These are phyloP conservation scores for Solanum pimpinellifolium DNA, from an alignment of 257 asterid species.

Conservation along the genomic window DNA sequence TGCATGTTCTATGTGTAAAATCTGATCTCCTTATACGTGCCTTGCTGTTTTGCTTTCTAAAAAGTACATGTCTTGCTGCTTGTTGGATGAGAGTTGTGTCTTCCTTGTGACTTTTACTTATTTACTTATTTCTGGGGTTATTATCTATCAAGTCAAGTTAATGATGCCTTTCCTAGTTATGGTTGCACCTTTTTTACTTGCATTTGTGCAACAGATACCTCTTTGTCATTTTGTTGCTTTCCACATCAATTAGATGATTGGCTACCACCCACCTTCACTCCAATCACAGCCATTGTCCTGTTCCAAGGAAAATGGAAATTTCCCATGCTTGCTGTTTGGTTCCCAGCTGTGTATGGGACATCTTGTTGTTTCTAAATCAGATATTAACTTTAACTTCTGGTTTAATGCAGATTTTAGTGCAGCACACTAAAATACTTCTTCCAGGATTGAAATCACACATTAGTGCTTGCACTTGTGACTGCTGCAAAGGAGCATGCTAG, in stretches of 20 bases:
- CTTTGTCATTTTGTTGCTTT: neutral
- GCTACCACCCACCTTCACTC: neutral
- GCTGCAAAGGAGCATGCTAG: conserved; percentile 83
- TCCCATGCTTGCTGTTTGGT: neutral
- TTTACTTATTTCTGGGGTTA: neutral
- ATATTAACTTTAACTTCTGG: neutral
- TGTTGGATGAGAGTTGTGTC: neutral
- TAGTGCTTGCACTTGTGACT: conserved; percentile 51
- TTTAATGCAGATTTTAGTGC: conserved; percentile 58
- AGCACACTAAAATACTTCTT: conserved; percentile 68
- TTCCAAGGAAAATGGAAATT: neutral
- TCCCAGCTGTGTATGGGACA: neutral
- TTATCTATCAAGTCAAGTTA: neutral
- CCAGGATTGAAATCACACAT: conserved; percentile 88
- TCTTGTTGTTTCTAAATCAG: neutral
- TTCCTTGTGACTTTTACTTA: neutral
- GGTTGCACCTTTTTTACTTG: neutral
- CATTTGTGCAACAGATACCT: neutral
- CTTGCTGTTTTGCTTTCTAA: neutral
- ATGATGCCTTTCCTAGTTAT: neutral
- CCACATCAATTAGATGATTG: neutral
- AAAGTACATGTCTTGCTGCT: neutral
- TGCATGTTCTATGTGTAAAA: neutral
- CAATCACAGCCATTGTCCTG: neutral
- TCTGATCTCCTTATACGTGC: neutral